Percentiles rank a stretch among this genome's conserved stretches.
Evolutionary conservation across 192 early-diverging fungal genomes (phyloP).

Genomic region (Backusella sp.): DNA sequence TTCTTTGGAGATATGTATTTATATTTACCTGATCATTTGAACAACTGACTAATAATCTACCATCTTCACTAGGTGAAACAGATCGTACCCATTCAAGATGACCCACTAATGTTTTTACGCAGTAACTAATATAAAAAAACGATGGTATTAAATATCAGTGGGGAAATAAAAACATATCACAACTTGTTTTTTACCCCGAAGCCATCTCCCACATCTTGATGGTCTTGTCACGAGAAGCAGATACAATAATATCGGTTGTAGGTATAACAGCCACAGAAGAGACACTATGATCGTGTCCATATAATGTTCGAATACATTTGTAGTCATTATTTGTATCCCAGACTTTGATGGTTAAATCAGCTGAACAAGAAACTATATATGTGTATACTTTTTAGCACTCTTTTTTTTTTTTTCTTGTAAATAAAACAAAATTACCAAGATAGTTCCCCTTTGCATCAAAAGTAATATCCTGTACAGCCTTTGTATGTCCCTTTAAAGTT

Average conservation of each 20-base stretch:
- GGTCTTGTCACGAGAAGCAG: constrained; percentile 87
- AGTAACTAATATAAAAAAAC: constrained; percentile 54
- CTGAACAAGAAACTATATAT: constrained; percentile 76
- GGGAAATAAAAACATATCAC: background rate
- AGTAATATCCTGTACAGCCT: constrained; percentile 83
- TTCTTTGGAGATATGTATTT: background rate
- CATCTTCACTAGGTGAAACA: constrained; percentile 67
- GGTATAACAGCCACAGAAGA: constrained; percentile 76
- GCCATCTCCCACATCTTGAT: constrained; percentile 88
- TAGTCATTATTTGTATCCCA: constrained; percentile 88
- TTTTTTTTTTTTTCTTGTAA: background rate
- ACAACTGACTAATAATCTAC: constrained; percentile 70
- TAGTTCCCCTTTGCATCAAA: constrained; percentile 83
- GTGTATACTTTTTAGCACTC: background rate
- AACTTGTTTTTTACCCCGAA: constrained; percentile 55
- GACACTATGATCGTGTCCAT: constrained; percentile 93
- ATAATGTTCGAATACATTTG: constrained; percentile 82
- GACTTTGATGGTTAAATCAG: constrained; percentile 87
- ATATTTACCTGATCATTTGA: constrained; percentile 80
- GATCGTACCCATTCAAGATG: constrained; percentile 90
- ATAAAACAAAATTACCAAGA: constrained; percentile 58
- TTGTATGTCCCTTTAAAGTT: constrained; percentile 94
- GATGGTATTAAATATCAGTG: background rate
- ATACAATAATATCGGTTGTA: constrained; percentile 76
- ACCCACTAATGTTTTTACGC: constrained; percentile 77